Evolutionary conservation across 2,329 filamentous ascomycete genomes (phyloP), one percentile per base, ranked within the genome.

Genomic region (Nothomitra cinnamomea): DNA sequence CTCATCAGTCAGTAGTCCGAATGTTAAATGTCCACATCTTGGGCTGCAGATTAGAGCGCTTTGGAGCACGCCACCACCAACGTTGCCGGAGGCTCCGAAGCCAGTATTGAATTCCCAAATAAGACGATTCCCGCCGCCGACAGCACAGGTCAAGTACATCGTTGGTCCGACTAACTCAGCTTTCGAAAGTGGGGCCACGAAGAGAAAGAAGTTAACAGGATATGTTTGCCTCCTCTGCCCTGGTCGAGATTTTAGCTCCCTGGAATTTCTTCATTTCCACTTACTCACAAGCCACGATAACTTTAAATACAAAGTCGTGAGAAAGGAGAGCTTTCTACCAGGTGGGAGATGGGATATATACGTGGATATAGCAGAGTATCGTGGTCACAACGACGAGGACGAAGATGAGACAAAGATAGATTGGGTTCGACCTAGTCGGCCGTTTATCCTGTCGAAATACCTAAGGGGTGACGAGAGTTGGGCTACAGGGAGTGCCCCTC

Each of bases 401-500:
- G 45, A 49, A 22, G 62, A 64, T 43, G 60, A 61, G 0, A 57
- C 56, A 41, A 62, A 65, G 15, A 59, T 63, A 56, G 58, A 38
- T 8, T 65, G 66, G 59, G 53, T 67, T 36, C 61, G 63, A 21
- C 67, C 68, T 21, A 22, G 54, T 1, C 52, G 57, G 6, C 61
- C 64, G 0, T 70, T 71, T 55, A 63, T 70, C 54, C 56, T 63
- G 47, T 47, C 55, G 15, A 57, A 58, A 19, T 69, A 66, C 55
- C 54, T 70, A 4, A 52, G 57, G 12, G 65, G 65, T 21, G 65
- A 68, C 12, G 59, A 66, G 7, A 60, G 58, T 2, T 68, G 64
- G 62, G 41, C 62, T 19, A 40, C 41, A 32, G 50, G 54, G 57
- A 59, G 12, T 1, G 6, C 24, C 8, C 45, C 24, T 10, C 25